Evolutionary conservation across 192 early-diverging fungal species (phyloP), one percentile per base, ranked within the genome.

Genomic region (Podila horticola): DNA sequence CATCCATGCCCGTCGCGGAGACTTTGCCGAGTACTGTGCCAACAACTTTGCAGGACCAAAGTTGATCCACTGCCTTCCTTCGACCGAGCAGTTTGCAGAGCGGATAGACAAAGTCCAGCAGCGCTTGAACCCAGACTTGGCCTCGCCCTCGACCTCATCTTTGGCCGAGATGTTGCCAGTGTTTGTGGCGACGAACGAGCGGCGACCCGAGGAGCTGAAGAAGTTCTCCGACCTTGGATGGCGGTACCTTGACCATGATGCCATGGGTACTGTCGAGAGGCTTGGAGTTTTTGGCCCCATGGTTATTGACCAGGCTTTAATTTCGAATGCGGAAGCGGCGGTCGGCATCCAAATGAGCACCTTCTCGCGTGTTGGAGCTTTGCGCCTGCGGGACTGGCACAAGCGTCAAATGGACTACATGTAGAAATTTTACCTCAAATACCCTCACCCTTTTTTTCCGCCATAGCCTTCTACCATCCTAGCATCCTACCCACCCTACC

Each of bases 311-410:
- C 77, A 81, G 26, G 71, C 73, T 10, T 69, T 81, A 3, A 81
- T 81, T 65, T 71, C 77, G 1, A 71, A 81, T 60, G 77, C 77
- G 0, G 62, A 73, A 34, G 71, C 71, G 2, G 33, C 73, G 4
- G 60, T 81, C 38, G 77, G 77, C 22, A 81, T 81, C 50, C 77
- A 81, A 34, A 81, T 81, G 77, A 81, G 77, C 45, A 81, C 77
- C 11, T 81, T 81, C 34, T 81, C 77, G n/a, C 72, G 77, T 64
- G 77, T 81, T 12, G 77, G 77, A 19, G 77, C 71, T 1, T 49
- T 81, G 36, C 49, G 77, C 17, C 77, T 73, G 31, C 77, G 66
- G 6, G 77, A 81, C 62, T 81, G 77, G 77, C 77, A 81, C 33
- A 30, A 69, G 8, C 70, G 77, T 2, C 1, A 41, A 28, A 65